Conservation (phyloP, 768 basidiomycete species). For the Russula brevipes region DNA sequence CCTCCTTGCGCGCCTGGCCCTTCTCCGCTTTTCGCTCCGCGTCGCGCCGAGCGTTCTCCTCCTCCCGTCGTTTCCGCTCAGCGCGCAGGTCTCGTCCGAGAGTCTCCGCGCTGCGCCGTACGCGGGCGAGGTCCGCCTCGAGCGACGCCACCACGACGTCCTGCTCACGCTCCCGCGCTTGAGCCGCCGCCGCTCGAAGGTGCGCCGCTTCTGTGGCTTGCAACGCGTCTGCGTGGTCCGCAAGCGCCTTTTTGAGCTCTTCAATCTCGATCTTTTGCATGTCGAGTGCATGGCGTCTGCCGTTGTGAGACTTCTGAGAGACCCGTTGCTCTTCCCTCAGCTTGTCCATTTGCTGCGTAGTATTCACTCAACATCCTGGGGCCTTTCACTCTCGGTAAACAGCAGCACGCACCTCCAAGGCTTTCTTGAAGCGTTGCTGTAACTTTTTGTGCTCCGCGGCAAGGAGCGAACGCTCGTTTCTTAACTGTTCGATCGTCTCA, state of each 20-base stretch:
- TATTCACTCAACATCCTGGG: neutral
- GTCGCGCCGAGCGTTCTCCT: conserved; percentile 45
- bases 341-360: conserved; percentile 50
- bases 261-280: conserved; percentile 67
- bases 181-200: conserved; percentile 39
- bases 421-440: conserved; percentile 59
- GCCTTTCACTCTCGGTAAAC: neutral
- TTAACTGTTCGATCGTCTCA: conserved; percentile 65
- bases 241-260: conserved; percentile 63
- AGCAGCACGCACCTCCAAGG: conserved; percentile 52
- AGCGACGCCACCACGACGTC: conserved; percentile 59
- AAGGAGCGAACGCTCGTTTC: conserved; percentile 70
- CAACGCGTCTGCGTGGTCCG: conserved; percentile 55
- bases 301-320: conserved; percentile 63
- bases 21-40: conserved; percentile 45
- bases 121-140: conserved; percentile 69
- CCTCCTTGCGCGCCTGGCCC: conserved; percentile 34
- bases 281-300: conserved; percentile 69
- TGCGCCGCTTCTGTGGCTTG: conserved; percentile 62
- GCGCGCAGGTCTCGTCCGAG: conserved; percentile 74
- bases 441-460: conserved; percentile 66
- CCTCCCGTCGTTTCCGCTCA: conserved; percentile 63
- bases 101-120: conserved; percentile 68
- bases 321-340: conserved; percentile 57
- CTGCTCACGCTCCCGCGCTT: conserved; percentile 56